Conservation (phyloP, 805 yeast species). For the Candida nanaspora region DNA sequence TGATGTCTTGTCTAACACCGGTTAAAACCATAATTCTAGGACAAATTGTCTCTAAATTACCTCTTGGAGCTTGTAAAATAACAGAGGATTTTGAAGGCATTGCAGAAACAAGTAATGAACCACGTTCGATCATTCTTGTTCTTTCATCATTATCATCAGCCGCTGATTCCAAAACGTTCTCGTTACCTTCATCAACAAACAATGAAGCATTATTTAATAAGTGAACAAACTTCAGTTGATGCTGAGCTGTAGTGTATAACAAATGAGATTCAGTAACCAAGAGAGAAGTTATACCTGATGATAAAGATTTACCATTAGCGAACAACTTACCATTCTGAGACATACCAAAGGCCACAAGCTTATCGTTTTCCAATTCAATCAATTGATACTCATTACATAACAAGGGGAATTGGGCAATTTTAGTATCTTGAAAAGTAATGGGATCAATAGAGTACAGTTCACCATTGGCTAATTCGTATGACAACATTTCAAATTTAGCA, state of each 20-base stretch:
- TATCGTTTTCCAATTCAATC: constrained; percentile 11
- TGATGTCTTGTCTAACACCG: constrained; percentile 69
- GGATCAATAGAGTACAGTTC: constrained; percentile 32
- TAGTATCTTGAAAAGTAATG: constrained; percentile 17
- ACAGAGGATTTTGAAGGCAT: constrained; percentile 81
- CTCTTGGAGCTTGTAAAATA: constrained; percentile 89
- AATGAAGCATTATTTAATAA: constrained; percentile 26
- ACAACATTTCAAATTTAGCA: constrained; percentile 43
- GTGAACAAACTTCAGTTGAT: constrained; percentile 75
- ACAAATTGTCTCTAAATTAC: constrained; percentile 87
- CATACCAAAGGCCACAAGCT: constrained; percentile 57
- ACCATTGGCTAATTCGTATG: constrained; percentile 61
- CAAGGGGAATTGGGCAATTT: constrained; percentile 54
- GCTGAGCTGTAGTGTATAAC: constrained; percentile 82
- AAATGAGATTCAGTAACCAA: constrained; percentile 64
- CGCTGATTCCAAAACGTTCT: constrained; percentile 6
- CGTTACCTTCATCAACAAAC: constrained; percentile 10
- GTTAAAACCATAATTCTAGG: constrained; percentile 89
- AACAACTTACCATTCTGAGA: constrained; percentile 69
- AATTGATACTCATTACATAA: constrained; percentile 59
- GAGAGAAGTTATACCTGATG: constrained; percentile 77
- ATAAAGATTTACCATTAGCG: constrained; percentile 50
- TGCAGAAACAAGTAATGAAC: constrained; percentile 73
- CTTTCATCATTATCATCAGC: constrained; percentile 57
- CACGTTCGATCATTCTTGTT: constrained; percentile 82